phyloP scores from a whole-genome alignment of 2,329 filamentous ascomycete species.

The Xylaria sp. region DNA sequence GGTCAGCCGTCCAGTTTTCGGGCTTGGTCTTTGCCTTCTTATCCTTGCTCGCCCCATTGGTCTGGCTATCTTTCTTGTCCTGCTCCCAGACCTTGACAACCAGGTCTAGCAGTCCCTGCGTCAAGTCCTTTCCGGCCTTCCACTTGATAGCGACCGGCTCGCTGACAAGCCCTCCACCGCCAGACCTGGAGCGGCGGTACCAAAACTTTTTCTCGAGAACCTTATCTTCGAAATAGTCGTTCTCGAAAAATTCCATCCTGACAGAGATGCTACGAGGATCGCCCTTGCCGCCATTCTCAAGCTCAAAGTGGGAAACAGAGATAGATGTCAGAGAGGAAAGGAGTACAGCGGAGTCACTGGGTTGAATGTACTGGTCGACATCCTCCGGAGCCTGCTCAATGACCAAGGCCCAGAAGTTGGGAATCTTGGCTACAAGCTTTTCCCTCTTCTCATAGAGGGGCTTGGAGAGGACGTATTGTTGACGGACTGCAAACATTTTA shows the following conservation, averaged over 20 bases:
- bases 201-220: conserved; percentile 92
- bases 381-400: conserved; percentile 87
- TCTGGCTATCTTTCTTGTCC: conserved; percentile 56
- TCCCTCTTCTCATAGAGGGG: conserved; percentile 82
- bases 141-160: conserved; percentile 90
- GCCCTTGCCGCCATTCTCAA: conserved; percentile 70
- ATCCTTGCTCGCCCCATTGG: conserved; percentile 54
- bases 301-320: conserved; percentile 82
- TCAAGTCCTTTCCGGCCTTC: conserved; percentile 88
- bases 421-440: conserved; percentile 76
- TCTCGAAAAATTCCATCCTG: conserved; percentile 81
- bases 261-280: conserved; percentile 84
- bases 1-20: conserved; percentile 64
- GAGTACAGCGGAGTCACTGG: conserved; percentile 79
- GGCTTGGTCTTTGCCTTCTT: conserved; percentile 64
- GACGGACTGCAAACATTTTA: conserved; percentile 67
- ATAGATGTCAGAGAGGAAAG: conserved; percentile 74
- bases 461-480: conserved; percentile 74
- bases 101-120: conserved; percentile 79
- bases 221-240: conserved; percentile 83
- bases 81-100: conserved; percentile 77
- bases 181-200: conserved; percentile 76
- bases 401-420: conserved; percentile 94
- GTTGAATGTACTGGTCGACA: conserved; percentile 88
- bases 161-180: conserved; percentile 81